Conservation (phyloP, 1,284 basidiomycete species). For the Thecaphora frezii region DNA sequence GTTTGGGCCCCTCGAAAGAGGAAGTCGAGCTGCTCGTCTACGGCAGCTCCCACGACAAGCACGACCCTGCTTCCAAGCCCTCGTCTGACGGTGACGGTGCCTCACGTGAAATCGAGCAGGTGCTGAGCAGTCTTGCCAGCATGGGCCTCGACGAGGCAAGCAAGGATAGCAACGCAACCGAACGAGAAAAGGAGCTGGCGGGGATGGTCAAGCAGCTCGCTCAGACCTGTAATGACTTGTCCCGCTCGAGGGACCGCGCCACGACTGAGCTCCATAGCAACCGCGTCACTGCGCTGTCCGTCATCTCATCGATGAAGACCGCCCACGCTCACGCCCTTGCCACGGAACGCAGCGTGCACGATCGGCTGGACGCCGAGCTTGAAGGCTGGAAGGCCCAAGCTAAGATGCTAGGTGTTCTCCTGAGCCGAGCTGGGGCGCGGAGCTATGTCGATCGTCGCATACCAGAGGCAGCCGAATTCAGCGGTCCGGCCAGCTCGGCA, state of each 20-base stretch:
- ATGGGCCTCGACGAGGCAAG: slow-evolving; percentile 36
- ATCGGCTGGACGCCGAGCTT: slow-evolving; percentile 53
- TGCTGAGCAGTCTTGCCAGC: slow-evolving; percentile 30
- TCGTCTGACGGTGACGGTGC: neutral
- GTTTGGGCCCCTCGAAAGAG: slow-evolving; percentile 43
- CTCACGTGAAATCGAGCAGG: slow-evolving; percentile 6
- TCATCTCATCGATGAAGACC: slow-evolving; percentile 49
- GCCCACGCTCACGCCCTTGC: slow-evolving; percentile 46
- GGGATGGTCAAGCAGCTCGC: slow-evolving; percentile 42
- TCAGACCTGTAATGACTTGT: slow-evolving; percentile 19
- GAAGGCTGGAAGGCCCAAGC: slow-evolving; percentile 51
- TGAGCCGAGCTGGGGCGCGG: slow-evolving; percentile 42
- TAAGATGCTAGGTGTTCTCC: slow-evolving; percentile 50
- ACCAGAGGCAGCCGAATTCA: slow-evolving; percentile 18
- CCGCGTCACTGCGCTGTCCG: slow-evolving; percentile 50
- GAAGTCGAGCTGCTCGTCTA: slow-evolving; percentile 50
- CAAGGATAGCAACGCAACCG: slow-evolving; percentile 6
- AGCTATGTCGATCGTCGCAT: slow-evolving; percentile 30
- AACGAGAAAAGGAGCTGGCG: slow-evolving; percentile 34
- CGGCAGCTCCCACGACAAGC: slow-evolving; percentile 17
- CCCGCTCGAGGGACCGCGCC: slow-evolving; percentile 22
- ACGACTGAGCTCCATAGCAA: slow-evolving; percentile 41
- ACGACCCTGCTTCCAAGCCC: neutral
- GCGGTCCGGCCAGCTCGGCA: slow-evolving; percentile 8
- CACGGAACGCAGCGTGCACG: slow-evolving; percentile 40